Evolutionary conservation across 176 grass and related monocot genomes (phyloP), one percentile per base, ranked within the genome.

Genomic region (Carex cristatella): DNA sequence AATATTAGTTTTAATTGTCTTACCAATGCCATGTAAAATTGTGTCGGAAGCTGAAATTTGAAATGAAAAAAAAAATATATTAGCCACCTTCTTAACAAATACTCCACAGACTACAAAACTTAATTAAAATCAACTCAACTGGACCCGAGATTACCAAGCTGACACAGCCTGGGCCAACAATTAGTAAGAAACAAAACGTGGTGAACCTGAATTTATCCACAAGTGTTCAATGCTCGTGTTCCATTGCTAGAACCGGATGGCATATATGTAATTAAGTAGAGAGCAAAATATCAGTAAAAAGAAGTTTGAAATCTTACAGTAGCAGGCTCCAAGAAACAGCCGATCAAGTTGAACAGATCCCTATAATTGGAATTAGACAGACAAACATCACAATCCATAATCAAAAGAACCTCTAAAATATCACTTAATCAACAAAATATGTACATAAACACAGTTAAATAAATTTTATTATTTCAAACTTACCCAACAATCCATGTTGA

Each of bases 1-100:
- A 13, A n/a, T 69, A 49, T 76, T 85, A 86, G 10, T 35, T 84
- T 57, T 19, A 79, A 59, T 84, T 16, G 23, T 80, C 93, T 95
- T 87, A 95, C 96, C 93, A 99, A 65, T 56, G 96, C 96, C 91
- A 94, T 88, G 84, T 94, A 99, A 75, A 94, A 99, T 79, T 99
- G 96, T 78, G 96, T 99, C 1, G 90, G 96, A 72, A 99, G 84
- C 96, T 99, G 96, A 85, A 92, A 88, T 60, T 35, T 42, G 61
- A 83, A 71, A 83, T 55, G 83, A 83, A 31, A 14, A 46, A 88
- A 53, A 86, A 35, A 2, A 35, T 23, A 65, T 60, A 80, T 91
- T 89, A 94, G 57, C 10, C 28, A 55, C 33, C 14, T 71, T 83
- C 46, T 55, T 78, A 18, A 79, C 74, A 35, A 79, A 76, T 54